Base-by-base conservation (phyloP, 2,329 filamentous ascomycete genomes). In the Claviceps arundinis region DNA sequence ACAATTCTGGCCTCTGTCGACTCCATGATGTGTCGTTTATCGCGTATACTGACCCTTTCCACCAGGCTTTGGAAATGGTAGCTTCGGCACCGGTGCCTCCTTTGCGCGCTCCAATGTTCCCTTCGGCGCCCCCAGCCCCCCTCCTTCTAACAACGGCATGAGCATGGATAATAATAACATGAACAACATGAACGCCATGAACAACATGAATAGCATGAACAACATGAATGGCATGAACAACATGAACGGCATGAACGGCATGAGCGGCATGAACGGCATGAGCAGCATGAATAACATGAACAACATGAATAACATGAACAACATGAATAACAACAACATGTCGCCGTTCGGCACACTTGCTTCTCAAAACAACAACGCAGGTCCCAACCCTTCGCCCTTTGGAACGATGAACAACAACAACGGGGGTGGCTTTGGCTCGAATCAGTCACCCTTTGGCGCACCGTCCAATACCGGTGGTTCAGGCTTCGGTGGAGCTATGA, bases 391-490 rank as follows among this genome's bases (percentile, higher is more conserved):
- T 4, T 65, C 68, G 1, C 61, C 68, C 1, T 76, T 75, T 40
- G 73, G 69, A n/a, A 57, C 64, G 44, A 64, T 61, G 51, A 65
- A 57, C 52, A 58, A 55, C 19, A 19, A 19, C 17, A 58, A 61
- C 30, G 68, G 72, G 52, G 70, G 72, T 43, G 71, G 75, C 56
- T 84, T 84, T 58, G 78, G 77, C 55, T 65, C 64, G 42, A 71
- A 61, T 59, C 80, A 80, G 62, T 65, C 75, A 24, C 70, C 66
- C 40, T 82, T 82, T 58, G 77, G 76, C 26, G 52, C 67, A 41
- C 58, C 68, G 3, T 48, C 67, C 13, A 66, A 67, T 24, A 69
- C 71, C 1, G 68, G 71, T 17, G 61, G 62, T 19, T 70, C 72
- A 5, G 63, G 79, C 11, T 80, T 80, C 54, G 76, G 76, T 51